Evolutionary conservation across 345 rosid genomes (phyloP).

Genomic region (Lenwebbia sp.): DNA sequence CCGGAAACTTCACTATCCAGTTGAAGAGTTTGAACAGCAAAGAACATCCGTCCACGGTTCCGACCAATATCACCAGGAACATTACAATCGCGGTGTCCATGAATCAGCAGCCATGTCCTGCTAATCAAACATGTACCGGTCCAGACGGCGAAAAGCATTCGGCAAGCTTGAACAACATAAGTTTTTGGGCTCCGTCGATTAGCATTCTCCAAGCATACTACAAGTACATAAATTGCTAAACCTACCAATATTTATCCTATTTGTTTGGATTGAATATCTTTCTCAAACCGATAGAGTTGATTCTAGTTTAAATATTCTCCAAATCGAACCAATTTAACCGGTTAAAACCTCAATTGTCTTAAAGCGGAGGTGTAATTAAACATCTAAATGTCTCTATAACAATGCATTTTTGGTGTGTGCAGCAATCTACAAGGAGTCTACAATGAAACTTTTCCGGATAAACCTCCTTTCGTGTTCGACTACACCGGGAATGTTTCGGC

Average conservation of each 20-base stretch:
- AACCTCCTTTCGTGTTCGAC: background rate
- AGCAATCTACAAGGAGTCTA: background rate
- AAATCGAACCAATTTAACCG: background rate
- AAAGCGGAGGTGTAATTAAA: background rate
- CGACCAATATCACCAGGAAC: background rate
- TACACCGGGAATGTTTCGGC: background rate
- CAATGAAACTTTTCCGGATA: background rate
- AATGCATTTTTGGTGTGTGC: background rate
- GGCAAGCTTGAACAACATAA: background rate
- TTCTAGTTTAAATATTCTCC: background rate
- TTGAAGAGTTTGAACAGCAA: background rate
- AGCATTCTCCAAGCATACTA: background rate
- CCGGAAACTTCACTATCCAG: background rate
- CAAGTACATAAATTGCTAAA: background rate
- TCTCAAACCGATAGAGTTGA: background rate
- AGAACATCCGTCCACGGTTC: background rate
- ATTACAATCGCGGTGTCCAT: background rate
- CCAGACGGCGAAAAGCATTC: background rate
- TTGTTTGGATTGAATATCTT: background rate
- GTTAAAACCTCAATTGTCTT: background rate
- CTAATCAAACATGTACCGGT: background rate
- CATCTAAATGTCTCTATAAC: background rate
- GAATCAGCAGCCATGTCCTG: background rate
- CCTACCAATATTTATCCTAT: background rate
- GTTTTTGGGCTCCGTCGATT: background rate